Conservation (phyloP, 768 basidiomycete genomes). For the Boletellus emodensis region DNA sequence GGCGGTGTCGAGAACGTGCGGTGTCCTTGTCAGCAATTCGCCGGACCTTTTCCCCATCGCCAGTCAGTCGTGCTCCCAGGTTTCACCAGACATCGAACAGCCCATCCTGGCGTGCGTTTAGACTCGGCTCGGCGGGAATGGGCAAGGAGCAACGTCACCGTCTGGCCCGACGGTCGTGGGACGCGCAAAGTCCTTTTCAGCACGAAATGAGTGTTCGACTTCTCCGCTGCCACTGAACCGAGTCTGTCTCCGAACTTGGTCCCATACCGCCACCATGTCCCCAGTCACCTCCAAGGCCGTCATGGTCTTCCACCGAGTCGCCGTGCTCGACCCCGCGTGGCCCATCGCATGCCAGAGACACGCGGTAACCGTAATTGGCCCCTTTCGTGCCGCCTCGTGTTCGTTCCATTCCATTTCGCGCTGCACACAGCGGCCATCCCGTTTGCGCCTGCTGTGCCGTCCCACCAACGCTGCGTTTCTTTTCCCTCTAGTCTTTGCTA, state of each 20-base stretch:
- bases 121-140: no score
- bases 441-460: constrained; percentile 24
- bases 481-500: not conserved
- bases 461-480: constrained; percentile 1
- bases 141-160: no score
- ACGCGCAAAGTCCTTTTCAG: not conserved
- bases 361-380: constrained; percentile 15
- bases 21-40: not conserved
- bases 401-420: constrained; percentile 16
- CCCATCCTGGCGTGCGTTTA: no score
- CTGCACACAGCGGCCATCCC: constrained; percentile 14
- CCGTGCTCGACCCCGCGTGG: not conserved
- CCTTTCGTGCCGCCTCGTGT: constrained; percentile 33
- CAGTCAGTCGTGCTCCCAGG: no score
- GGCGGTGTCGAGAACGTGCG: no score
- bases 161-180: constrained; percentile 1
- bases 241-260: no score
- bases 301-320: not conserved
- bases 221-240: not conserved
- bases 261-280: no score
- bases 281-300: no score
- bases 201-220: not conserved
- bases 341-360: constrained; percentile 15
- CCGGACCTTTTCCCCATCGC: no score
- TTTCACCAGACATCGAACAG: no score